Evolutionary conservation across 345 rosid genomes (phyloP), one percentile per base, ranked within the genome.

Genomic region (Moricandia moricandioides): DNA sequence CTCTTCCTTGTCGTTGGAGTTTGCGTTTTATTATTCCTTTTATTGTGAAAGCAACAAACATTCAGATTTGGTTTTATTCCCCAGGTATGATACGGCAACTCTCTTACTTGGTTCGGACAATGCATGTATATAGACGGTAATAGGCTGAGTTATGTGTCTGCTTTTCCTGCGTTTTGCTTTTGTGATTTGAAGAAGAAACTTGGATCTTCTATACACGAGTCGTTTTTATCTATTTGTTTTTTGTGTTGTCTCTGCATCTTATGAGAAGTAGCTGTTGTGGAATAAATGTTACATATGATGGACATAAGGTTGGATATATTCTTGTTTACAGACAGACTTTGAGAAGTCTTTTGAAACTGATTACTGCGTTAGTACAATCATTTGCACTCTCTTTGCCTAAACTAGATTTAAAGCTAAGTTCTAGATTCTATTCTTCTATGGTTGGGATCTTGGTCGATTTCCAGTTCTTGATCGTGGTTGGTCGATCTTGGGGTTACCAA

Each of bases 1-100:
- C 80, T 88, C 30, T 59, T 88, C 8, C 0, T 89, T 34, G 17
- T 92, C 11, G 74, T 90, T 18, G 96, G 91, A 6, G 2, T 85
- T 60, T 80, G 81, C 52, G 87, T 92, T 61, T 11, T 89, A 17
- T 61, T 89, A 3, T 68, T 92, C 76, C 65, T 92, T 65, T 80
- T 75, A 58, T 85, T 84, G 81, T 88, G 80, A 88, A 47, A 11
- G 39, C 6, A 24, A 39, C 6, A 14, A 62, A 27, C 26, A 61
- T 54, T 18, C 72, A 55, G 72, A n/a, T 58, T 47, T 47, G 52
- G 52, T 47, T 47, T 63, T 65, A 1, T 57, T 43, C 43, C 43
- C 35, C 35, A 65, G 77, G 77, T 78, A 59, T 66, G 67, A 61
- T 69, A 49, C 27, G 7, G 14, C 14, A 16, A 14, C 27, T 16